phyloP scores from a whole-genome alignment of 352 stramenopile genomes.

The Pythium angustatum region DNA sequence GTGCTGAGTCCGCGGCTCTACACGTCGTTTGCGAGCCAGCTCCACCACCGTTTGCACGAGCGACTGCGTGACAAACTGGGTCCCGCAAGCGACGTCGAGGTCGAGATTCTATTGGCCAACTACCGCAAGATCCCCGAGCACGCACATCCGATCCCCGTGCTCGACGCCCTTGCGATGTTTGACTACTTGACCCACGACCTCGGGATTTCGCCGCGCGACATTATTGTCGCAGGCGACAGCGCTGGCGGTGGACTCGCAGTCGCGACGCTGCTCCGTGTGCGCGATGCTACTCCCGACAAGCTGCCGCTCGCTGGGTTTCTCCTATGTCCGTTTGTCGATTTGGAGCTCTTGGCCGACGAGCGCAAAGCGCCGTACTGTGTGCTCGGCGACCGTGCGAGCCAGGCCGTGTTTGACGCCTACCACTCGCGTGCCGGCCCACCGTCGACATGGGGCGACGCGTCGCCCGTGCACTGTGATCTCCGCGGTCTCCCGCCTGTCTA shows the following conservation, averaged over 20 bases:
- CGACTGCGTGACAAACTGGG: conserved; percentile 24
- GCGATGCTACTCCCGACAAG: conserved; percentile 16
- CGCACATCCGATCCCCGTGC: conserved; percentile 15
- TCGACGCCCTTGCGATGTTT: conserved; percentile 22
- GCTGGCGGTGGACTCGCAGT: conserved; percentile 21
- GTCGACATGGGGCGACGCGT: conserved; percentile 26
- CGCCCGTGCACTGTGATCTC: conserved; percentile 25
- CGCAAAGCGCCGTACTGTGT: conserved; percentile 28
- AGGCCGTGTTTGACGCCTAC: conserved; percentile 20
- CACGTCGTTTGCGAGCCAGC: conserved; percentile 34
- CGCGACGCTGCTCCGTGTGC: conserved; percentile 22
- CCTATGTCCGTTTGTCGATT: conserved; percentile 43
- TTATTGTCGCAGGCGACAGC: conserved; percentile 32
- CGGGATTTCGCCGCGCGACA: conserved; percentile 38
- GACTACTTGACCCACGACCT: conserved; percentile 39
- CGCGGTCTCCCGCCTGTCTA: conserved; percentile 21
- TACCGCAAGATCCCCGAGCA: conserved; percentile 33
- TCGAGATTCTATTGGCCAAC: conserved; percentile 35
- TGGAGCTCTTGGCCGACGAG: conserved; percentile 28
- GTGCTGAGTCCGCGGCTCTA: conserved; percentile 48
- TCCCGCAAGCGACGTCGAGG: conserved; percentile 38
- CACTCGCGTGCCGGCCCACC: conserved; percentile 21
- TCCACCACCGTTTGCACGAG: conserved; percentile 23
- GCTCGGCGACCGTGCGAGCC: conserved; percentile 13
- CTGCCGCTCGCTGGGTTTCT: conserved; percentile 9